Evolutionary conservation across 192 early-diverging fungal species (phyloP), one percentile per base, ranked within the genome.

Genomic region (Umbelopsis sp.): DNA sequence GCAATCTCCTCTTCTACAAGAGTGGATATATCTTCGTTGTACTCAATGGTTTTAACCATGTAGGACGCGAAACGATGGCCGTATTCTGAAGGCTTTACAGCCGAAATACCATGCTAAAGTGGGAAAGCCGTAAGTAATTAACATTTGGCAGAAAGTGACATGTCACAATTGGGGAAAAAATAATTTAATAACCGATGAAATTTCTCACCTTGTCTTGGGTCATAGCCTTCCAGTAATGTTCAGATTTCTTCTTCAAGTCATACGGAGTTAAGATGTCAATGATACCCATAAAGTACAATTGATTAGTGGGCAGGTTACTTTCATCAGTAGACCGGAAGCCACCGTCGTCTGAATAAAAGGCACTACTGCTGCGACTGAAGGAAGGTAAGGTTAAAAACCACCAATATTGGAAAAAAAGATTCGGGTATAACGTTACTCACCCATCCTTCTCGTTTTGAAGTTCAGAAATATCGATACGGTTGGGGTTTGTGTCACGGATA

Each of bases 201-300:
- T 38, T 38, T 41, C 68, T 20, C 10, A 32, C 29, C 68, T 87
- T 86, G 69, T 98, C 94, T 68, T 92, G 84, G 17, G 85, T 85
- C 65, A 98, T 73, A 9, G 89, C 83, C 81, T 97, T 99, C 86
- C 91, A 96, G 26, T 93, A 80, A 70, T 95, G 93, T 77, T 99
- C 98, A 41, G 91, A 71, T 73, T 92, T 90, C 82, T 99, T 99
- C 54, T 87, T 80, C 32, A 88, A 77, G 79, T 95, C 91, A 82
- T 98, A 99, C 6, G 93, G 90, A 20, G 98, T 99, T 67, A 99
- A 87, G 53, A 99, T 98, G 74, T 99, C 98, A 66, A 99, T 99
- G 70, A 98, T 91, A 16, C 97, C 96, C 71, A 99, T 86, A 75
- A 96, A 98, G 83, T 99, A 99, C 10, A 98, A 83, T 65, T 91